Conservation (phyloP, 495 filamentous ascomycete genomes). For the Penicillium mononematosum region DNA sequence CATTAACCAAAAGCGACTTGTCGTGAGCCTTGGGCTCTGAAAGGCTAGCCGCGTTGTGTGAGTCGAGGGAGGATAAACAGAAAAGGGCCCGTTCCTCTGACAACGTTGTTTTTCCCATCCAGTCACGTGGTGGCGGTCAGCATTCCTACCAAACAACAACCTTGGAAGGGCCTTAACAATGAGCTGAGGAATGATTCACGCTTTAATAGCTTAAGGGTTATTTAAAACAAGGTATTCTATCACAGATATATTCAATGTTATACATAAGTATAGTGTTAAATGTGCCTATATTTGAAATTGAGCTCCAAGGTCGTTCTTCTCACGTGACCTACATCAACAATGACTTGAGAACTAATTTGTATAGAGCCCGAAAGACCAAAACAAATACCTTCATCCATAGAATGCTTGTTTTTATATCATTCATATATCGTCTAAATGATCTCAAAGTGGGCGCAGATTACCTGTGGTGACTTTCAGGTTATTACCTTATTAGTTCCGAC, state of each 20-base stretch:
- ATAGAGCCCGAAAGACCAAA: not conserved
- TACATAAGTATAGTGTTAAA: not conserved
- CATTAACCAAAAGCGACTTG: slow-evolving; percentile 1
- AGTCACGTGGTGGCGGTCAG: slow-evolving; percentile 27
- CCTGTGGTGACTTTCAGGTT: not conserved
- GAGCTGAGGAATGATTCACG: not conserved
- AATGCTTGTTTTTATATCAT: no score
- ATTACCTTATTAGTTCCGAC: not conserved
- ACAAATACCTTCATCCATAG: not conserved
- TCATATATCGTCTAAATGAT: no score
- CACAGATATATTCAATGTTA: not conserved
- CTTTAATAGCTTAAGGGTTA: not conserved
- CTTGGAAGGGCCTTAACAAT: slow-evolving; percentile 4
- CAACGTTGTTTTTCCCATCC: slow-evolving; percentile 30
- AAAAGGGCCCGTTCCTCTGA: slow-evolving; percentile 32
- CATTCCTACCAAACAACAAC: slow-evolving; percentile 25
- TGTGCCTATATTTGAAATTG: not conserved
- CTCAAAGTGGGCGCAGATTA: no score
- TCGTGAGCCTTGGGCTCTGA: slow-evolving; percentile 14
- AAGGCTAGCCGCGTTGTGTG: slow-evolving; percentile 26
- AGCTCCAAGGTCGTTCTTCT: not conserved
- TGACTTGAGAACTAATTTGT: not conserved
- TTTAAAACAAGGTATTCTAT: not conserved
- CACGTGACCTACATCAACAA: not conserved
- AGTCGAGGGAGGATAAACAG: slow-evolving; percentile 34